Conservation (phyloP, 2,329 filamentous ascomycete species). For the Aureobasidium namibiae region DNA sequence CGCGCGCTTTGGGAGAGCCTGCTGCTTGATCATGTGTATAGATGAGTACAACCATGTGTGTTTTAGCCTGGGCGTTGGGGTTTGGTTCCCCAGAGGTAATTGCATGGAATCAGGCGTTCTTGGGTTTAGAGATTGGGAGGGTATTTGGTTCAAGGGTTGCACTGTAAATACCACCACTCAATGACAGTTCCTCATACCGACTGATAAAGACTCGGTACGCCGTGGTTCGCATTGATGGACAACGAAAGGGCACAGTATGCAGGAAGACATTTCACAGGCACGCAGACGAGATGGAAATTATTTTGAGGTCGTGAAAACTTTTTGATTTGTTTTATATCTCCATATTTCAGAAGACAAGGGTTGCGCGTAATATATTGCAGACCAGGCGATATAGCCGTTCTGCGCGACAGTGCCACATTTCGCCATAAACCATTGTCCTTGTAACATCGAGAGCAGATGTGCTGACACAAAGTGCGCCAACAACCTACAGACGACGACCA, state of each 20-base stretch:
- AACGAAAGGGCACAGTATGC: too few relatives aligned
- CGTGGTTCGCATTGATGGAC: neutral
- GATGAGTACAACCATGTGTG: neutral
- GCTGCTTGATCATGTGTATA: neutral
- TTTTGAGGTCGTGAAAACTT: neutral
- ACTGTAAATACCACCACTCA: neutral
- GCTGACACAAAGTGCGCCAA: constrained; percentile 13
- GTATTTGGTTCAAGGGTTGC: too few relatives aligned
- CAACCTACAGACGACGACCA: constrained; percentile 90
- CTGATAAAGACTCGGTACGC: neutral
- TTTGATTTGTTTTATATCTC: constrained; percentile 10
- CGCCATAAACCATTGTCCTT: constrained; percentile 18
- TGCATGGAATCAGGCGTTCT: neutral
- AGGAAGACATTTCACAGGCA: neutral
- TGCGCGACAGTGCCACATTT: constrained; percentile 31
- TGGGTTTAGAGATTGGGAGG: neutral
- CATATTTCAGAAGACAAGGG: constrained; percentile 5
- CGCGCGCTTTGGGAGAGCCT: constrained; percentile 56
- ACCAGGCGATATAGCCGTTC: constrained; percentile 31
- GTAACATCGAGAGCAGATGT: constrained; percentile 3
- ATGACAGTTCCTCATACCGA: neutral
- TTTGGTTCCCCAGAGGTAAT: neutral
- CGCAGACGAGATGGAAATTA: neutral
- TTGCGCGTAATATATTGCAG: constrained; percentile 21
- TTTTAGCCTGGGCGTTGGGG: constrained; percentile 17